A percentile compares a stretch with the other conserved stretches of the same genome.
These are phyloP conservation scores for Yarrowia galli DNA, from an alignment of 1,139 yeast genomes.

Conservation along the genomic window DNA sequence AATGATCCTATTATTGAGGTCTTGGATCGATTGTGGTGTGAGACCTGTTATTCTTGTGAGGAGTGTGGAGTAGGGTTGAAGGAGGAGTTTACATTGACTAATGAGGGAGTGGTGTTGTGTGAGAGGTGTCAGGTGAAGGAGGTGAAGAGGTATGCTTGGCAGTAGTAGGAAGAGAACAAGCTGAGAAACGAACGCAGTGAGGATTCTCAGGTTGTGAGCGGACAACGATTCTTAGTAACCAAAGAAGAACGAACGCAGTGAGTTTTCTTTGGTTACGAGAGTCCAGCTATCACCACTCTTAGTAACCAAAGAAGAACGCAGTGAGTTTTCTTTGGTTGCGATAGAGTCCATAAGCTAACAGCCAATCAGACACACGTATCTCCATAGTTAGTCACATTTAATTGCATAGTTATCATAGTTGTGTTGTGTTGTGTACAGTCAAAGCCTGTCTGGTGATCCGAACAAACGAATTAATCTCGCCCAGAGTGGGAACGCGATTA, in stretches of 20 bases:
- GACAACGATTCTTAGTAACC: neutral
- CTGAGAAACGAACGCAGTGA: neutral
- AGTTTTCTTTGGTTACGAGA: neutral
- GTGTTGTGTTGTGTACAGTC: too few relatives aligned
- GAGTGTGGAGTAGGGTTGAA: constrained; percentile 47
- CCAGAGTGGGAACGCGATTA: too few relatives aligned
- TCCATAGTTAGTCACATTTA: too few relatives aligned
- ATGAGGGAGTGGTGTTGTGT: constrained; percentile 51
- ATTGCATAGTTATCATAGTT: too few relatives aligned
- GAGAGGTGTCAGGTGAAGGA: constrained; percentile 47
- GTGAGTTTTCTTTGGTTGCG: too few relatives aligned
- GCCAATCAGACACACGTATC: too few relatives aligned
- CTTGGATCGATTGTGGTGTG: constrained; percentile 50
- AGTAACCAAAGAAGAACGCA: too few relatives aligned
- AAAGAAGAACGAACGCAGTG: neutral
- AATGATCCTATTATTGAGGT: constrained; percentile 48
- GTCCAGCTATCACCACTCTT: too few relatives aligned
- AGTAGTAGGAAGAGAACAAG: constrained; percentile 1
- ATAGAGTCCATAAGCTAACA: too few relatives aligned
- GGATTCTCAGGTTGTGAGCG: neutral
- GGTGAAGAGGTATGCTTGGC: constrained; percentile 46
- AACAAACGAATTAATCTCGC: too few relatives aligned
- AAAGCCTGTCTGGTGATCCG: too few relatives aligned
- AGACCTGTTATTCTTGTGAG: constrained; percentile 49
- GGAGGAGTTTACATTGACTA: constrained; percentile 49